Evolutionary conservation across 441 rosid genomes (phyloP).

Genomic region (Breynia disticha): DNA sequence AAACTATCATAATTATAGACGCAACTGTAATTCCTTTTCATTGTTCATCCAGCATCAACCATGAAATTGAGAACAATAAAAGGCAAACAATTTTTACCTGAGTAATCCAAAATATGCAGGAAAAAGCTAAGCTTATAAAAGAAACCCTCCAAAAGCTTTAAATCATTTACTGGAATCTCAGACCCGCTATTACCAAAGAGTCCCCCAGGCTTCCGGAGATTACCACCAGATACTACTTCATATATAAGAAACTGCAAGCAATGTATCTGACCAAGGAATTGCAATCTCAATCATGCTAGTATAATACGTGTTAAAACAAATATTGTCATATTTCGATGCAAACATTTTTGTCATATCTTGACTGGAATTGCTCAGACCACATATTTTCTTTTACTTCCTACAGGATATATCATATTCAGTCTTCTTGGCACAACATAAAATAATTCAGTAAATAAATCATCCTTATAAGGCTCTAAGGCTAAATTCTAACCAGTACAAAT

Average conservation of each 20-base stretch:
- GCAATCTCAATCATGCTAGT: neutral
- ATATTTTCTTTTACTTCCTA: neutral
- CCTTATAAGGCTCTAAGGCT: neutral
- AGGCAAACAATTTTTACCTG: slow-evolving; percentile 35
- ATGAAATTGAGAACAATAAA: too few species aligned
- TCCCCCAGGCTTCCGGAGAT: slow-evolving; percentile 98
- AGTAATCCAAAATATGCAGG: slow-evolving; percentile 89
- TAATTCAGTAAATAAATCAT: neutral
- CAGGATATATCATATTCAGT: neutral
- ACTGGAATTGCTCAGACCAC: too few species aligned
- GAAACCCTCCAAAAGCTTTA: slow-evolving; percentile 92
- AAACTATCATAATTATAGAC: neutral
- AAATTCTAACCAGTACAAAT: neutral
- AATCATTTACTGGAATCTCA: slow-evolving; percentile 90
- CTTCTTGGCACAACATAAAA: neutral
- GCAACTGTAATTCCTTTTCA: neutral
- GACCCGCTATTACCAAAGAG: slow-evolving; percentile 98
- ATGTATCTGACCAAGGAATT: slow-evolving; percentile 58
- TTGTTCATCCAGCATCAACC: neutral
- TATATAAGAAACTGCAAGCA: slow-evolving; percentile 96
- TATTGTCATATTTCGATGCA: too few species aligned
- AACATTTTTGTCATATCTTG: too few species aligned
- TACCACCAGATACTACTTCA: slow-evolving; percentile 99
- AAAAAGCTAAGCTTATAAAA: slow-evolving; percentile 99
- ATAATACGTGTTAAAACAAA: neutral